phyloP scores from a whole-genome alignment of 305 asterid species.

The Galium porrigens region DNA sequence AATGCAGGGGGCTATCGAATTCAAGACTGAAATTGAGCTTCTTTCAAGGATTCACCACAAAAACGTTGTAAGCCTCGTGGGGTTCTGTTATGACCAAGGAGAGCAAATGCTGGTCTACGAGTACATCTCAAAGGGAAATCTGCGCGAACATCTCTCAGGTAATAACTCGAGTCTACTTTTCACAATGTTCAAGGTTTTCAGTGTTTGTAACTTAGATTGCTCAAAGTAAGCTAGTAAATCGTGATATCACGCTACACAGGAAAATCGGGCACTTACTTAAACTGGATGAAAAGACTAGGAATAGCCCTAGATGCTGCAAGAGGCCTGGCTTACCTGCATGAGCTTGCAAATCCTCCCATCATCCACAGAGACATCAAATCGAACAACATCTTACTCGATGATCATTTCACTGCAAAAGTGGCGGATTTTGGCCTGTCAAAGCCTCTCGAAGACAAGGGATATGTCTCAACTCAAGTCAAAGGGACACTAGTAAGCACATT shows the following conservation, averaged over 20 bases:
- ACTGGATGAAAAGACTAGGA: conserved; percentile 52
- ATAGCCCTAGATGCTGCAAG: conserved; percentile 69
- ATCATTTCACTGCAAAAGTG: conserved; percentile 54
- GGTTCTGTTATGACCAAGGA: conserved; percentile 87
- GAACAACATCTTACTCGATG: conserved; percentile 59
- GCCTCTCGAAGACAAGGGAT: conserved; percentile 53
- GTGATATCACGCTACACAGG: conserved; percentile 24
- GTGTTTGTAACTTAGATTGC: not conserved
- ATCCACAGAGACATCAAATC: conserved; percentile 78
- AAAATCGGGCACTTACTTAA: conserved; percentile 39
- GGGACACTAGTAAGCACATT: conserved; percentile 60
- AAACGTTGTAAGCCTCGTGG: conserved; percentile 78
- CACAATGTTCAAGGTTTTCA: not conserved
- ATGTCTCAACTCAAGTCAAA: conserved; percentile 77
- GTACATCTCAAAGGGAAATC: conserved; percentile 68
- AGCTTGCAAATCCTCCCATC: conserved; percentile 80
- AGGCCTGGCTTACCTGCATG: conserved; percentile 69
- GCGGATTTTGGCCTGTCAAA: conserved; percentile 85
- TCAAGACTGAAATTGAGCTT: conserved; percentile 87
- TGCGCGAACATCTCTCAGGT: conserved; percentile 65
- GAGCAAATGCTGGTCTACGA: conserved; percentile 86
- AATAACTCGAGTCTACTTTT: conserved; percentile 1
- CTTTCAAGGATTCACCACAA: conserved; percentile 84
- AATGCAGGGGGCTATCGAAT: conserved; percentile 84
- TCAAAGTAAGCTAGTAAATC: not conserved